Evolutionary conservation across 2,329 filamentous ascomycete species (phyloP).

Genomic region (Colletotrichum echinochloae): DNA sequence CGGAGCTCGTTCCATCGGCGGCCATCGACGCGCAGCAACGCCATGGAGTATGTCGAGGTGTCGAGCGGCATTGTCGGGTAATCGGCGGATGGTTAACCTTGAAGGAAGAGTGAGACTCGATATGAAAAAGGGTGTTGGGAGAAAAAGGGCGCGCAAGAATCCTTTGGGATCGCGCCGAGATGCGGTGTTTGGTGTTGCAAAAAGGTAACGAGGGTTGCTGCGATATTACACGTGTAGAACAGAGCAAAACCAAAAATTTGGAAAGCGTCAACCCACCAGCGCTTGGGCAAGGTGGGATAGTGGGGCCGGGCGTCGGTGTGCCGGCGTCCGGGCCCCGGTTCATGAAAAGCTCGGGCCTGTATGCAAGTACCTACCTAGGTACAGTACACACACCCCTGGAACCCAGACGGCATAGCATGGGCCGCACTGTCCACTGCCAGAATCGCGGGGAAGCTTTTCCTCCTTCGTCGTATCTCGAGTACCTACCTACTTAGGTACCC

Average conservation of each 20-base stretch:
- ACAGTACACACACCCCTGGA: slow-evolving; percentile 15
- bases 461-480: not conserved
- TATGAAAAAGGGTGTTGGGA: not conserved
- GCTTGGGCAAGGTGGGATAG: slow-evolving; percentile 30
- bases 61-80: slow-evolving; percentile 84
- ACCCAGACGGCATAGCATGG: not conserved
- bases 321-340: slow-evolving; percentile 21
- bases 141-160: not conserved
- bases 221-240: too few relatives aligned
- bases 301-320: slow-evolving; percentile 35
- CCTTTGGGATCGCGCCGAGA: not conserved
- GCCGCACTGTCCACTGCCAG: slow-evolving; percentile 24
- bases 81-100: not conserved
- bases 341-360: slow-evolving; percentile 19
- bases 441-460: slow-evolving; percentile 34
- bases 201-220: not conserved
- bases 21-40: slow-evolving; percentile 84
- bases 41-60: slow-evolving; percentile 90
- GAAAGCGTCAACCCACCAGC: slow-evolving; percentile 31
- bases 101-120: not conserved
- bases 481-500: not conserved
- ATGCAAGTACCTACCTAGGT: too few relatives aligned
- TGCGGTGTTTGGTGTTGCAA: not conserved
- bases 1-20: slow-evolving; percentile 98
- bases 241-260: slow-evolving; percentile 32